These are phyloP conservation scores for Umbilicaria muhlenbergii DNA, from an alignment of 495 filamentous ascomycete species.

Conservation along the genomic window DNA sequence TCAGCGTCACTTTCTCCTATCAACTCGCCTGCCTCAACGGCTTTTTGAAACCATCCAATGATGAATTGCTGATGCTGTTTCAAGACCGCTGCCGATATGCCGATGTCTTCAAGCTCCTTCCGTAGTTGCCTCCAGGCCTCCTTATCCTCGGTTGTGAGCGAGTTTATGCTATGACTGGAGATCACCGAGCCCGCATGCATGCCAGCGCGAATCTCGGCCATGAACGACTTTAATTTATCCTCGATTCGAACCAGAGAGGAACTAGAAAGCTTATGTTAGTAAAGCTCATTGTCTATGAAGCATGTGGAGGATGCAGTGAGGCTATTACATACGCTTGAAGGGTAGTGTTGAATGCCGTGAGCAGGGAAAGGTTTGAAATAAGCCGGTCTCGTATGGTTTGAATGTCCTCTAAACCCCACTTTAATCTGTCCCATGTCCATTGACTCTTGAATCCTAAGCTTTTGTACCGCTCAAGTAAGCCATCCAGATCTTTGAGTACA, in stretches of 20 bases:
- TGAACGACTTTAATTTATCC: slow-evolving; percentile 19
- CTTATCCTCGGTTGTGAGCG: slow-evolving; percentile 12
- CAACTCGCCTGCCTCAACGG: slow-evolving; percentile 13
- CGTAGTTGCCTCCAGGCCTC: slow-evolving; percentile 20
- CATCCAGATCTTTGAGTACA: slow-evolving; percentile 17
- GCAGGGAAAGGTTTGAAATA: slow-evolving; percentile 14
- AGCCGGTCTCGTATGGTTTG: slow-evolving; percentile 17
- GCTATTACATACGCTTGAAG: slow-evolving; percentile 10
- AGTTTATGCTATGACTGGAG: slow-evolving; percentile 17
- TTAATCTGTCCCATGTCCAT: slow-evolving; percentile 23
- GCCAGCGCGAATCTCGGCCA: slow-evolving; percentile 21
- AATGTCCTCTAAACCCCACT: slow-evolving; percentile 17
- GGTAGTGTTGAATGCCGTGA: slow-evolving; percentile 16
- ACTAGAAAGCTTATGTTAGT: slow-evolving; percentile 5
- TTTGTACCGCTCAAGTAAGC: slow-evolving; percentile 17
- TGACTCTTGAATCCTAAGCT: slow-evolving; percentile 20
- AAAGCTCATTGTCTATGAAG: not conserved
- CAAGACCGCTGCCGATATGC: slow-evolving; percentile 17
- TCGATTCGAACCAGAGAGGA: slow-evolving; percentile 18
- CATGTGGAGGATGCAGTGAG: not conserved
- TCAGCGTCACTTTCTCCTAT: slow-evolving; percentile 7
- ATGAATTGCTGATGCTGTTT: slow-evolving; percentile 20
- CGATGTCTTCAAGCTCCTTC: slow-evolving; percentile 22
- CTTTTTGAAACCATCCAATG: slow-evolving; percentile 12
- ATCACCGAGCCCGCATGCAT: slow-evolving; percentile 20